phyloP scores from a whole-genome alignment of 1,139 yeast species.

The Blastobotrys buckinghamii region DNA sequence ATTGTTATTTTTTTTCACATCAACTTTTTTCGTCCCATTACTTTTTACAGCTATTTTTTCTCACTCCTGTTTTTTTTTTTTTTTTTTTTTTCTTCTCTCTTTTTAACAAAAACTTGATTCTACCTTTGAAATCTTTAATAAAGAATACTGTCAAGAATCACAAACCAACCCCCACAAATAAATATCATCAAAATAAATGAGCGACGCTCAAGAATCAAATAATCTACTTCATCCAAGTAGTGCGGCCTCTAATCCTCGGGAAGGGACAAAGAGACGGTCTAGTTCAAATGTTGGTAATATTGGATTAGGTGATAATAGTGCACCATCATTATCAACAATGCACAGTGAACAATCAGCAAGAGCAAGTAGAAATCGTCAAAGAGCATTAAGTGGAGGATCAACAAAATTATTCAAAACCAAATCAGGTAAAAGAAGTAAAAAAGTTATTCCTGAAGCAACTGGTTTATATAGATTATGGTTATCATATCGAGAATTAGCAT shows the following conservation, averaged over 20 bases:
- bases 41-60: too few species aligned
- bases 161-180: too few species aligned
- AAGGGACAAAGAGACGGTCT: not conserved
- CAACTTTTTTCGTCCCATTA: not conserved
- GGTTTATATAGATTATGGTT: slow-evolving; percentile 36
- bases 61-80: not conserved
- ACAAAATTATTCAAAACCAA: slow-evolving; percentile 20
- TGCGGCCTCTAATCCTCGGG: too few species aligned
- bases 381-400: slow-evolving; percentile 29
- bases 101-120: too few species aligned
- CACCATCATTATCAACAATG: slow-evolving; percentile 36
- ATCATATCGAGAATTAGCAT: slow-evolving; percentile 54
- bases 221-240: not conserved
- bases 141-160: too few species aligned
- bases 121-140: too few species aligned
- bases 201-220: not conserved
- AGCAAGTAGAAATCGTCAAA: slow-evolving; percentile 31
- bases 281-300: slow-evolving; percentile 28
- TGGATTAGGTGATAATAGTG: slow-evolving; percentile 37
- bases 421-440: slow-evolving; percentile 8
- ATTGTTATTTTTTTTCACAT: not conserved
- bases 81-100: not conserved
- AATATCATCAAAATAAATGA: not conserved
- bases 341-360: slow-evolving; percentile 27
- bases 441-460: slow-evolving; percentile 9